Evolutionary conservation across 805 yeast species (phyloP).

Genomic region (Myxozyma neotropica): DNA sequence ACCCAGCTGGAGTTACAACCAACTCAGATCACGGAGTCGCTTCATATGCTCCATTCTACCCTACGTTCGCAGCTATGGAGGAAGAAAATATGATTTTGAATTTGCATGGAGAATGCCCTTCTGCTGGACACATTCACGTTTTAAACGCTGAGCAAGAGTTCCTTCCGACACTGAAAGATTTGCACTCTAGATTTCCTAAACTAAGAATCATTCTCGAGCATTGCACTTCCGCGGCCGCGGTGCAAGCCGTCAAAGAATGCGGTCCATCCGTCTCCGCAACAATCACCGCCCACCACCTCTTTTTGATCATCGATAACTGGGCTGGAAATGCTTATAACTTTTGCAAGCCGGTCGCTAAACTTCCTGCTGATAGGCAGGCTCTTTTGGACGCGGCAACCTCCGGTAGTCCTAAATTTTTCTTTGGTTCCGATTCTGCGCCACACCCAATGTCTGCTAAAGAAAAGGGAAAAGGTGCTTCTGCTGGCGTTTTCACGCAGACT

Average conservation of each 20-base stretch:
- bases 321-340: constrained; percentile 94
- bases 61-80: constrained; percentile 87
- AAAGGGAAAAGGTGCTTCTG: constrained; percentile 82
- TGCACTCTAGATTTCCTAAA: constrained; percentile 82
- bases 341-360: constrained; percentile 97
- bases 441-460: constrained; percentile 83
- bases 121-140: constrained; percentile 75
- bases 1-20: constrained; percentile 99
- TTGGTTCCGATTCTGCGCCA: constrained; percentile 98
- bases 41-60: constrained; percentile 85
- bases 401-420: constrained; percentile 90
- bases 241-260: constrained; percentile 71
- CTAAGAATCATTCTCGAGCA: constrained; percentile 89
- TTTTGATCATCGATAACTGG: constrained; percentile 88
- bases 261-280: constrained; percentile 85
- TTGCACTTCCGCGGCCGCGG: constrained; percentile 89
- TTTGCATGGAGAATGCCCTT: constrained; percentile 94
- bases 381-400: constrained; percentile 84
- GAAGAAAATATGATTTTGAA: constrained; percentile 75
- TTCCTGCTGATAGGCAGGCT: constrained; percentile 81
- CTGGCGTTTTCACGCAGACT: constrained; percentile 96
- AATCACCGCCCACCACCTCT: constrained; percentile 93
- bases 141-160: constrained; percentile 92
- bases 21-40: constrained; percentile 89
- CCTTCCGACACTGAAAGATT: constrained; percentile 79